Base-by-base conservation (phyloP, 164 flowering plant species). In the Liquidambar formosana region DNA sequence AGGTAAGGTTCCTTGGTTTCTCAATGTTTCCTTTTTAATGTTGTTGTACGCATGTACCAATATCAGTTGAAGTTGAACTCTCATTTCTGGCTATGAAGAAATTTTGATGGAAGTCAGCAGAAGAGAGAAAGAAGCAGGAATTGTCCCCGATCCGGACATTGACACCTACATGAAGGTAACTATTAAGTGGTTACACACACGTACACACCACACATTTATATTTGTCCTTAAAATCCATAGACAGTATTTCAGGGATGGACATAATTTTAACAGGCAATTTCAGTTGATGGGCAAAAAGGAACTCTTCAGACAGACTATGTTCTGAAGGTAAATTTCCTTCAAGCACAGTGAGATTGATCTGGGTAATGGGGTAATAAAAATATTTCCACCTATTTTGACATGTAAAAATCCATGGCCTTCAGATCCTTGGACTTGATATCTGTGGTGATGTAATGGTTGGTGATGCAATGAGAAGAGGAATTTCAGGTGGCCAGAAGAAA, bases 401-500 rank as follows among this genome's bases (percentile, higher is more conserved):
- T 54, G 38, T 62, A 15, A 63, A 43, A 10, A 27, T 0, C 33
- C 49, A 26, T 22, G 10, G n/a, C 51, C 43, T 18, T 59, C 77
- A 88, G 90, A 79, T 88, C 52, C 88, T 88, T 38, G 90, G 93
- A 46, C 82, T 88, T 48, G 88, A 86, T 68, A 78, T 75, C 11
- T 89, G 93, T 68, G 72, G 82, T 49, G 89, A 89, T 45, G 77
- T 73, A 27, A 56, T 81, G 65, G 86, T 80, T 53, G 93, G 93
- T 28, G 85, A 85, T 78, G 86, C 80, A 54, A 80, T 86, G 83
- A 82, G 66, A 27, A 79, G 89, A 76, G 93, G 93, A 26, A 81
- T 89, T 28, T 89, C 93, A 49, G 90, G 93, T 58, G 91, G 93
- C 43, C 86, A 89, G 72, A 89, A 79, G 77, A 89, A 86, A 71